Evolutionary conservation across 73 alveolate genomes (phyloP), one percentile per base, ranked within the genome.

Genomic region (Paramecium caudatum): DNA sequence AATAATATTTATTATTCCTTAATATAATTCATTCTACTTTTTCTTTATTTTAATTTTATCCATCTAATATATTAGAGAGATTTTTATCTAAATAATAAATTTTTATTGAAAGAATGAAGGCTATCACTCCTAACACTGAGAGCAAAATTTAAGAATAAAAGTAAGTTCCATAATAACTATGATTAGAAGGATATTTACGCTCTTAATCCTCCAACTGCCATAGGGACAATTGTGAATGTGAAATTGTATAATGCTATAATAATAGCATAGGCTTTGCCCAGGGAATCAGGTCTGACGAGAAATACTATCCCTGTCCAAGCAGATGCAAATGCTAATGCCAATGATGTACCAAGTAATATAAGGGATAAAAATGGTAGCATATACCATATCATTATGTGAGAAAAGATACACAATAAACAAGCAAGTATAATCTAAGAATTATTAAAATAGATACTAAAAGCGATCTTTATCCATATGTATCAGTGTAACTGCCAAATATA

Each of bases 81-180:
- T 2, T 65, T 32, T 36, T 33, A 65, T 65, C 49, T 36, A 32
- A 36, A 32, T 65, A 33, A 36, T 33, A 65, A 33, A 65, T 36
- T 10, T 25, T 6, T 2, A 65, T 65, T 12, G 50, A 30, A 10
- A 74, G 30, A 3, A 74, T 45, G 16, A 74, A 45, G 7, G 69
- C 88, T 4, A 45, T 21, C 1, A 15, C 62, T 16, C 69, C 88
- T 74, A 74, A 74, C 9, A 74, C 10, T 3, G 88, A 74, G 36
- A 74, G 32, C 88, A 74, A 41, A 74, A 74, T 74, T 74, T 74
- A 45, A 34, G 88, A 74, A 74, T 36, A 36, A 74, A 41, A 74
- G n/a, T 74, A 74, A 21, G 88, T 37, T 43, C 88, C 88, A 74
- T 36, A 39, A 74, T 74, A 74, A 41, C 83, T 65, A 65, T 32